Evolutionary conservation across 2,329 filamentous ascomycete species (phyloP).

Genomic region (Verruconis gallopava): DNA sequence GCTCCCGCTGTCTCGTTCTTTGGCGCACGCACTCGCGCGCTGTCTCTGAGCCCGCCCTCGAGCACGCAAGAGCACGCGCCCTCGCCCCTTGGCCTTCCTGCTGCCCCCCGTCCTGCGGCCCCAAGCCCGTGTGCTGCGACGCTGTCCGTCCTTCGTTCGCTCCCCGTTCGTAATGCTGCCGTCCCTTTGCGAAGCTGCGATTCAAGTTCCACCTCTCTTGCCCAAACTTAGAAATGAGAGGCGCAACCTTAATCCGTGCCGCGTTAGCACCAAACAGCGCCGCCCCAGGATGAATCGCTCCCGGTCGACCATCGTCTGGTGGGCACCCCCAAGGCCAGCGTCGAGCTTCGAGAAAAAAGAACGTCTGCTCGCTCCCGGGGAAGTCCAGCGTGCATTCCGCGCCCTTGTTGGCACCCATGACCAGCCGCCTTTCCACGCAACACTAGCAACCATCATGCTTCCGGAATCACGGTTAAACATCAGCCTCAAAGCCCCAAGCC

Average conservation of each 20-base stretch:
- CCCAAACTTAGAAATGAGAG: neutral
- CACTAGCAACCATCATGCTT: neutral
- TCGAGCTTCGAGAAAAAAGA: neutral
- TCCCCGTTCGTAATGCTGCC: too few species aligned
- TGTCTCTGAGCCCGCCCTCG: too few species aligned
- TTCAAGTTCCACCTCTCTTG: neutral
- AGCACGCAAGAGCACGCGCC: neutral
- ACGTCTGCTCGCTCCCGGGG: neutral
- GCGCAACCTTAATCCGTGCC: neutral
- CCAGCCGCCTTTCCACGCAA: too few species aligned
- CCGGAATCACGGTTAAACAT: neutral
- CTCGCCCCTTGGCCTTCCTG: neutral
- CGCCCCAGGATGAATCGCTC: too few species aligned
- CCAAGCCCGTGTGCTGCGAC: too few species aligned
- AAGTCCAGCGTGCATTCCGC: neutral
- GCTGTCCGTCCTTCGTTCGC: neutral
- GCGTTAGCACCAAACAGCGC: neutral
- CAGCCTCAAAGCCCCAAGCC: neutral
- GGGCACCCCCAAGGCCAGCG: neutral
- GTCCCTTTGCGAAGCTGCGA: too few species aligned
- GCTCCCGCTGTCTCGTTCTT: too few species aligned
- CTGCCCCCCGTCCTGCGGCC: neutral
- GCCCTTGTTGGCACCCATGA: neutral
- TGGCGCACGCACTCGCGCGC: too few species aligned
- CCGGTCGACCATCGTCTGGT: too few species aligned